Conservation (phyloP, 164 flowering plant genomes). For the Liriodendron chinense region DNA sequence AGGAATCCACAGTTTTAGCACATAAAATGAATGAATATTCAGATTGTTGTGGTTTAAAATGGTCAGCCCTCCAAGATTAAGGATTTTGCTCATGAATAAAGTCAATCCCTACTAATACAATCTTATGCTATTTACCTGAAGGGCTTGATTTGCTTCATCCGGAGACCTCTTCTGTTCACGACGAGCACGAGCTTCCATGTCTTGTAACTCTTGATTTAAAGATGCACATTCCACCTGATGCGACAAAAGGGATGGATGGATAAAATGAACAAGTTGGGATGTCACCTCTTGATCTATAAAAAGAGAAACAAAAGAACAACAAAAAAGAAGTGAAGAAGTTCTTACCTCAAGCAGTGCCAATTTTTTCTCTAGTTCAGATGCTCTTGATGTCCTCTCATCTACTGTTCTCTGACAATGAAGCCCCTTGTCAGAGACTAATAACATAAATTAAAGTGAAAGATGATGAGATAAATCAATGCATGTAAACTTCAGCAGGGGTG, state of each 20-base stretch:
- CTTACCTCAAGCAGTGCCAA: constrained; percentile 86
- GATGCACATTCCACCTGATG: constrained; percentile 87
- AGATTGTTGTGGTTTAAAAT: too few species aligned
- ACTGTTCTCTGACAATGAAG: constrained; percentile 60
- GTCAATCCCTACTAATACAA: too few species aligned
- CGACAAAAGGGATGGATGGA: constrained; percentile 1
- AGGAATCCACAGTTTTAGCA: background rate
- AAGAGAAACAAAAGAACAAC: background rate
- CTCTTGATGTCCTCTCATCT: constrained; percentile 86
- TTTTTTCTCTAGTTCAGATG: constrained; percentile 88
- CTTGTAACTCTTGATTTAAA: constrained; percentile 91
- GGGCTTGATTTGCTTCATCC: constrained; percentile 86
- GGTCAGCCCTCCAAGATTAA: too few species aligned
- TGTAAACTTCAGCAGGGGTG: too few species aligned
- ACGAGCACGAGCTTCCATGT: constrained; percentile 83
- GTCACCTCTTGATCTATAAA: background rate
- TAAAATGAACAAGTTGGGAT: constrained; percentile 5
- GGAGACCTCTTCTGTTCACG: constrained; percentile 82
- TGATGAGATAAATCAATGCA: too few species aligned
- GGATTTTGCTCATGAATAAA: too few species aligned
- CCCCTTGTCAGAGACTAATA: constrained; percentile 3
- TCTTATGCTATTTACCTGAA: constrained; percentile 55
- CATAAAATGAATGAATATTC: background rate
- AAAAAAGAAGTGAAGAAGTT: background rate
- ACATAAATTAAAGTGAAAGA: background rate